A percentile compares a stretch with the other conserved stretches of the same genome.
phyloP scores from a whole-genome alignment of 768 basidiomycete species.

The Ephemerocybe angulata region DNA sequence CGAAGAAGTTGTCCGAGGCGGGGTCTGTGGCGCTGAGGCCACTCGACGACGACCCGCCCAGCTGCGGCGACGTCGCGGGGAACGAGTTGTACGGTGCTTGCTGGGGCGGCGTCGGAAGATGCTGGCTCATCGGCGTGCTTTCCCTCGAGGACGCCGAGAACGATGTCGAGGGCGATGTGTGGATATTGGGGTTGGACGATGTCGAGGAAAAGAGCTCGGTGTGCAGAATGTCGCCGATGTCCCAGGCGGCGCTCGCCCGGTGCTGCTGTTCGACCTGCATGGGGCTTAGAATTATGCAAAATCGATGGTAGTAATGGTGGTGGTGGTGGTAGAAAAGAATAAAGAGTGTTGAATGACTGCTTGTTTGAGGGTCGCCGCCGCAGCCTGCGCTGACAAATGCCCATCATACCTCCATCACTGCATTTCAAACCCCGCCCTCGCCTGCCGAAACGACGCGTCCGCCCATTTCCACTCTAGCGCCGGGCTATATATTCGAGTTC shows the following conservation, averaged over 20 bases:
- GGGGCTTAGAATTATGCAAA: too few relatives aligned
- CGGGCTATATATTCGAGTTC: too few relatives aligned
- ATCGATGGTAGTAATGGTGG: too few relatives aligned
- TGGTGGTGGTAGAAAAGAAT: conserved; percentile 13
- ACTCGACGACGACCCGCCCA: background rate
- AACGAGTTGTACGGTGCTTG: conserved; percentile 29
- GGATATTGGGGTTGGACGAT: conserved; percentile 18
- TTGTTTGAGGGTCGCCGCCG: too few relatives aligned
- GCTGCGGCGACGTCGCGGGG: too few relatives aligned
- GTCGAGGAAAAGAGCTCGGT: conserved; percentile 56
- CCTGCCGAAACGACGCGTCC: too few relatives aligned
- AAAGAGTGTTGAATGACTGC: too few relatives aligned
- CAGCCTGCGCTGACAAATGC: too few relatives aligned
- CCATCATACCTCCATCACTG: too few relatives aligned
- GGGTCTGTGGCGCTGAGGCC: conserved; percentile 25
- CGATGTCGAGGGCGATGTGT: conserved; percentile 16
- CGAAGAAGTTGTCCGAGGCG: conserved; percentile 21
- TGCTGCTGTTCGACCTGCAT: background rate
- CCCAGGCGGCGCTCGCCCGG: conserved; percentile 13
- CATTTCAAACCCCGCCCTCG: too few relatives aligned
- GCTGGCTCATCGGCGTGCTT: conserved; percentile 11
- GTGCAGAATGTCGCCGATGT: conserved; percentile 65
- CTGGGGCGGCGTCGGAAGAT: conserved; percentile 47
- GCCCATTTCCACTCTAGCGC: too few relatives aligned
- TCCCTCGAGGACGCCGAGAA: conserved; percentile 43